Evolutionary conservation across 2,329 filamentous ascomycete genomes (phyloP).

Genomic region (Fusarium siculi): DNA sequence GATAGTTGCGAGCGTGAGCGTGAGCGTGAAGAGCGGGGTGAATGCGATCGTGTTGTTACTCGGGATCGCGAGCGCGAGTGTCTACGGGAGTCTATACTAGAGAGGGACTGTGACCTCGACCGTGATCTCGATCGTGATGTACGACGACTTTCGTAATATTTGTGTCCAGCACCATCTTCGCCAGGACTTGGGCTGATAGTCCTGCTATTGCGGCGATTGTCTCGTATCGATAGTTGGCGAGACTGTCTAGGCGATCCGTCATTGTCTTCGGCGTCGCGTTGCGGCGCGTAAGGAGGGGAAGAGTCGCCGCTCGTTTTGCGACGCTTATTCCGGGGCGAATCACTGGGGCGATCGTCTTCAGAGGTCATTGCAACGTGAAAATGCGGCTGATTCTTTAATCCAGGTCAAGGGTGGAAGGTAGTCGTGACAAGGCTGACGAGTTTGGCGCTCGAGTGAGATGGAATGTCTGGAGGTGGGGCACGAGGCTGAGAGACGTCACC

Average conservation of each 20-base stretch:
- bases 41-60: constrained; percentile 45
- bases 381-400: constrained; percentile 6
- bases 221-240: constrained; percentile 35
- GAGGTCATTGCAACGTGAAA: constrained; percentile 44
- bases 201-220: constrained; percentile 32
- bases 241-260: constrained; percentile 10
- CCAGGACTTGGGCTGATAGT: constrained; percentile 42
- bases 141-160: constrained; percentile 45
- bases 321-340: constrained; percentile 47
- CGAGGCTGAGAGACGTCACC: constrained; percentile 27
- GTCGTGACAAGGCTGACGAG: constrained; percentile 37
- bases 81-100: constrained; percentile 52
- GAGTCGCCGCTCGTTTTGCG: constrained; percentile 48
- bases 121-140: constrained; percentile 48
- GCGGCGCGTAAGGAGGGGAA: constrained; percentile 42
- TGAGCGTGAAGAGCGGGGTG: constrained; percentile 47
- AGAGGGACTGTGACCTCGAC: constrained; percentile 49
- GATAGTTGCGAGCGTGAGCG: constrained; percentile 46
- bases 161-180: constrained; percentile 36
- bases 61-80: constrained; percentile 47
- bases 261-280: constrained; percentile 31
- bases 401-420: constrained; percentile 19
- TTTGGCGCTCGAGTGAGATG: background rate
- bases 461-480: constrained; percentile 24
- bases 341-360: constrained; percentile 40